Base-by-base conservation (phyloP, 2,329 filamentous ascomycete species). In the Didymella sp. region DNA sequence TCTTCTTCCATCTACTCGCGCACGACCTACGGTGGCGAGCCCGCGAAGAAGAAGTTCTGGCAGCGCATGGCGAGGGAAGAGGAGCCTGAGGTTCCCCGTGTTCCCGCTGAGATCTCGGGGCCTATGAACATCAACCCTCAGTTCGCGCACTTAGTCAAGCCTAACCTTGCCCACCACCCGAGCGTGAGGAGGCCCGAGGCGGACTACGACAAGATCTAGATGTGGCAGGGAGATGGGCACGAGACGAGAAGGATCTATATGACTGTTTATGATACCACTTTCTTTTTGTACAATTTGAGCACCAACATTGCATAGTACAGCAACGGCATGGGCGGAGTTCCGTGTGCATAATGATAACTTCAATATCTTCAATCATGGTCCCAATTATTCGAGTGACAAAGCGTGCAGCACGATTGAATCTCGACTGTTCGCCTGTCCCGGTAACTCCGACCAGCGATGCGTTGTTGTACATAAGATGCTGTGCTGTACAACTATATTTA, bases 101-200 rank as follows among this genome's bases (percentile, higher is more conserved):
- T 82, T 63, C 74, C 81, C 44, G n/a, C 43, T 22, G 82, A 84
- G 60, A 87, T 89, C 63, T 86, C 84, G 1, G 79, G 77, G 9
- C 85, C 85, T 0, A 73, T 85, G 56, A 79, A 81, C 51, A 77
- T 79, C 27, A 82, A 84, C 58, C 77, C 79, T n/a, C 79, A 82
- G 66, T 82, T 81, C 68, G 76, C 81, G 27, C 81, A 83, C 63
- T 80, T 86, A 37, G 76, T 81, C 44, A 77, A 80, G 63, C 85
- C 85, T 2, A 80, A 87, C 63, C 73, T 84, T 51, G 82, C 84
- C 3, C 79, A 86, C 65, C 85, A 87, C 78, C 85, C 64, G 2
- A 75, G 73, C 28, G 57, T 67, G 17, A 58, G 72, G 47, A 63
- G 73, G 30, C 64, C 67, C 0, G 72, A 74, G 58, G 63, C 56